A percentile compares a stretch with the other conserved stretches of the same genome.
Evolutionary conservation across 78 protist species (phyloP).

Genomic region (Dictyostelium brefeldianum): DNA sequence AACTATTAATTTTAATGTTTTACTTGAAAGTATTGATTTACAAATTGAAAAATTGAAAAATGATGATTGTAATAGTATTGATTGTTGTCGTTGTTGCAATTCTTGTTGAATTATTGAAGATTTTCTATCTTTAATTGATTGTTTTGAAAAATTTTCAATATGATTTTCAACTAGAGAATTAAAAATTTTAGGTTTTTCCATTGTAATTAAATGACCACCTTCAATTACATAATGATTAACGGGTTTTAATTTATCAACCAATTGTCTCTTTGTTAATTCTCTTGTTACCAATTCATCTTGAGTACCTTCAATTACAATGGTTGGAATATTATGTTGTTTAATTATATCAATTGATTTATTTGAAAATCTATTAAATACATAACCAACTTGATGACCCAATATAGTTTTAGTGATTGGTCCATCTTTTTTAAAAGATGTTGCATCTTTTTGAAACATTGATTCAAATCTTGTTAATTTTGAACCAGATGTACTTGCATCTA

Average conservation of each 20-base stretch:
- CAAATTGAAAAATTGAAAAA: too few species aligned
- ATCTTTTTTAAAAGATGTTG: not conserved
- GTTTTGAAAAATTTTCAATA: not conserved
- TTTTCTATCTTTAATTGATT: too few species aligned
- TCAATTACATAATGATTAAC: not conserved
- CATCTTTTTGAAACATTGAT: not conserved
- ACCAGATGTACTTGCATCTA: not conserved
- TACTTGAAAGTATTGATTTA: too few species aligned
- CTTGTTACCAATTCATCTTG: not conserved
- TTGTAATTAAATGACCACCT: not conserved
- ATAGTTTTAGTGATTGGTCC: not conserved
- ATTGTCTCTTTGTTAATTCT: not conserved
- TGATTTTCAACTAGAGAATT: not conserved
- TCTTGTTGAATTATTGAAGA: too few species aligned
- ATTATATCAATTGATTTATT: not conserved
- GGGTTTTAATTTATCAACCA: not conserved
- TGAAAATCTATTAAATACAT: not conserved
- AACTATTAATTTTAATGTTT: too few species aligned
- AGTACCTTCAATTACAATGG: not conserved
- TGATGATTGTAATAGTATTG: too few species aligned
- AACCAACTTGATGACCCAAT: not conserved
- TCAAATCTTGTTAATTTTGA: not conserved
- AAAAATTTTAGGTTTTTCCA: not conserved
- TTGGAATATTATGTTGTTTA: not conserved
- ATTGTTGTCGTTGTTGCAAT: too few species aligned